Conservation (phyloP, 2,329 filamentous ascomycete genomes). For the Lachnellula willkommii region DNA sequence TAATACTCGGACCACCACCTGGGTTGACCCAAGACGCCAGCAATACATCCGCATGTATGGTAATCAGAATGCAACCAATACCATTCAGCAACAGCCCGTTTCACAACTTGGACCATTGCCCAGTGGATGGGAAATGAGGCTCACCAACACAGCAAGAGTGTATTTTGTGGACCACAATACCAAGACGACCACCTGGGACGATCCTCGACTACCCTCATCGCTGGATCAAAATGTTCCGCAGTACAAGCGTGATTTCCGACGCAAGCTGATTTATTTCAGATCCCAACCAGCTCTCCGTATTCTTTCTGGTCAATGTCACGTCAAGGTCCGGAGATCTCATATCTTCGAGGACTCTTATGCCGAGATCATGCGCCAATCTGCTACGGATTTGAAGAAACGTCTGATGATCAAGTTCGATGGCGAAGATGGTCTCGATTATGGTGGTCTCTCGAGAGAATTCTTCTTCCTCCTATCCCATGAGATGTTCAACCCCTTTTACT, state of each 20-base stretch:
- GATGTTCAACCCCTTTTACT: constrained; percentile 99
- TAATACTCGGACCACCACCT: constrained; percentile 95
- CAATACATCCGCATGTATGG: constrained; percentile 98
- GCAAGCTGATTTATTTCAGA: constrained; percentile 98
- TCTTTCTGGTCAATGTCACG: constrained; percentile 91
- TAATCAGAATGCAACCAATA: constrained; percentile 80
- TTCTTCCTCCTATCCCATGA: constrained; percentile 99
- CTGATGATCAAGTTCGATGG: constrained; percentile 99
- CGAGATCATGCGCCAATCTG: constrained; percentile 94
- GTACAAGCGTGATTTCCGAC: constrained; percentile 97
- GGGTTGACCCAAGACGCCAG: constrained; percentile 94
- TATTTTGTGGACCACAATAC: constrained; percentile 99
- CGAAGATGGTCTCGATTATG: constrained; percentile 96
- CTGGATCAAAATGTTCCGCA: constrained; percentile 97
- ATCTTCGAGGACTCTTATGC: constrained; percentile 99
- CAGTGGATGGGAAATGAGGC: constrained; percentile 98
- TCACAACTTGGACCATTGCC: constrained; percentile 92
- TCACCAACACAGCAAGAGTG: constrained; percentile 94
- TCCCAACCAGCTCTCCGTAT: constrained; percentile 96
- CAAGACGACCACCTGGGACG: constrained; percentile 99
- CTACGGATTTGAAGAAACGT: constrained; percentile 93
- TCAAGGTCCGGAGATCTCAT: constrained; percentile 92
- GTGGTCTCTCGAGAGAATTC: constrained; percentile 95
- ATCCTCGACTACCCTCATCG: constrained; percentile 89
- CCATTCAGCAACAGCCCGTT: constrained; percentile 94